Evolutionary conservation across 1,284 basidiomycete species (phyloP).

Genomic region (Phlebopus sp.): DNA sequence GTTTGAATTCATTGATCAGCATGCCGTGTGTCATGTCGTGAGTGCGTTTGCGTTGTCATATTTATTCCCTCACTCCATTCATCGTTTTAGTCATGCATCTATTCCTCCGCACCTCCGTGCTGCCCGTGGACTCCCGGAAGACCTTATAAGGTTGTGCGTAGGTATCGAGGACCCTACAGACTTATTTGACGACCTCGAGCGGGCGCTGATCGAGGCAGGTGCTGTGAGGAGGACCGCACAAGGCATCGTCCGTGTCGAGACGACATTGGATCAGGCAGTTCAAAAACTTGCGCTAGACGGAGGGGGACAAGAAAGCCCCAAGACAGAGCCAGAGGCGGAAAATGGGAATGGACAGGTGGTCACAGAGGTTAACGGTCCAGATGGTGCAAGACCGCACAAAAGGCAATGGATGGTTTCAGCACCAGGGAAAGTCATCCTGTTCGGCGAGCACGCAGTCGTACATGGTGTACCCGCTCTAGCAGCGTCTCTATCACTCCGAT

Average conservation of each 20-base stretch:
- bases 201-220: slow-evolving; percentile 88
- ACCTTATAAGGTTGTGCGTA: slow-evolving; percentile 96
- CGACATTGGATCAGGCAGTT: slow-evolving; percentile 58
- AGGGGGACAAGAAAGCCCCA: slow-evolving; percentile 22
- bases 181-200: slow-evolving; percentile 92
- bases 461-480: slow-evolving; percentile 98
- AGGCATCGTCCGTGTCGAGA: slow-evolving; percentile 36
- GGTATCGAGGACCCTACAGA: slow-evolving; percentile 96
- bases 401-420: slow-evolving; percentile 88
- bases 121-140: slow-evolving; percentile 92
- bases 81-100: slow-evolving; percentile 78
- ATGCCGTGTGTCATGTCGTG: slow-evolving; percentile 99
- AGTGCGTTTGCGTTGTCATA: slow-evolving; percentile 36
- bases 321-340: no score
- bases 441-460: slow-evolving; percentile 99
- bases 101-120: slow-evolving; percentile 93
- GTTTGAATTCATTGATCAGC: slow-evolving; percentile 96
- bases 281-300: slow-evolving; percentile 57
- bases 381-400: slow-evolving; percentile 33
- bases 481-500: slow-evolving; percentile 92
- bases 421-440: slow-evolving; percentile 97
- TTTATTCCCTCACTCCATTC: slow-evolving; percentile 12
- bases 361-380: background rate
- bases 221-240: slow-evolving; percentile 67
- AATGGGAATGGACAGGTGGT: no score